Evolutionary conservation across 192 early-diverging fungal species (phyloP).

Genomic region (Coemansia sp.): DNA sequence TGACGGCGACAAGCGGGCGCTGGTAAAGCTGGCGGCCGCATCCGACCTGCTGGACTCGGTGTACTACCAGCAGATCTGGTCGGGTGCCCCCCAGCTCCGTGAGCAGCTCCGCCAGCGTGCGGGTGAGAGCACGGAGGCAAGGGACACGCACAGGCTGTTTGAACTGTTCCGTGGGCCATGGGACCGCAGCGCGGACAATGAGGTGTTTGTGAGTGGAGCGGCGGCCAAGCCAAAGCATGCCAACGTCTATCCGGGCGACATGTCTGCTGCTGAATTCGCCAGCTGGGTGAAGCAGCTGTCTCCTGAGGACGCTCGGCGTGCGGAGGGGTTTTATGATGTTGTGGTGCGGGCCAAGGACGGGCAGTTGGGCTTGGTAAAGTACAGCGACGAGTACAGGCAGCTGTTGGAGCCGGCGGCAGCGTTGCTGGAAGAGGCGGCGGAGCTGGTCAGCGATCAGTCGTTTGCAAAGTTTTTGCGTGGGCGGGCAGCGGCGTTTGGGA

Average conservation of each 20-base stretch:
- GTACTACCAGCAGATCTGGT: conserved; percentile 64
- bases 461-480: conserved; percentile 54
- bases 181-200: conserved; percentile 54
- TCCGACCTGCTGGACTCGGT: conserved; percentile 55
- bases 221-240: conserved; percentile 51
- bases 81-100: conserved; percentile 52
- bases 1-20: conserved; percentile 53
- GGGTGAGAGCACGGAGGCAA: conserved; percentile 5
- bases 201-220: conserved; percentile 48
- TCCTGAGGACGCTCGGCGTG: conserved; percentile 41
- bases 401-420: conserved; percentile 50
- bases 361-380: conserved; percentile 44
- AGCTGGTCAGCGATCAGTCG: conserved; percentile 52
- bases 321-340: conserved; percentile 62
- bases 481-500: conserved; percentile 53
- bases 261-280: conserved; percentile 58
- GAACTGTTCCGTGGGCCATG: conserved; percentile 65
- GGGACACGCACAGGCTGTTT: conserved; percentile 48
- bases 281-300: conserved; percentile 50
- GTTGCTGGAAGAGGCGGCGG: conserved; percentile 54
- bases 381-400: conserved; percentile 55
- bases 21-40: conserved; percentile 57
- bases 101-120: conserved; percentile 40
- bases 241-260: conserved; percentile 69
- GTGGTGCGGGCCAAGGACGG: conserved; percentile 39